Conservation (phyloP, 441 rosid genomes). For the Mallotus repandus region DNA sequence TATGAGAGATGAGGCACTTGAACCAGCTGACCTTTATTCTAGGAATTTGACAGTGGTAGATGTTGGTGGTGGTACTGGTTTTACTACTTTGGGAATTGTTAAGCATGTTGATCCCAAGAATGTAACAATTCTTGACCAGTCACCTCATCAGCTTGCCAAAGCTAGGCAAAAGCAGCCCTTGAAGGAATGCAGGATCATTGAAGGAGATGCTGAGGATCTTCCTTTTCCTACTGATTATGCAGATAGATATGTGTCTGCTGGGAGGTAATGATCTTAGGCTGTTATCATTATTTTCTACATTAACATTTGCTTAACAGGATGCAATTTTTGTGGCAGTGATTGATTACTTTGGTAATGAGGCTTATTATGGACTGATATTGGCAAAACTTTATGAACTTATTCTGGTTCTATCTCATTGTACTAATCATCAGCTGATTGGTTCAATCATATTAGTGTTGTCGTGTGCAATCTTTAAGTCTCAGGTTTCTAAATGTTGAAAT, state of each 20-base stretch:
- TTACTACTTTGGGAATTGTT: slow-evolving; percentile 55
- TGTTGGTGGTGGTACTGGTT: slow-evolving; percentile 59
- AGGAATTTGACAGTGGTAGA: slow-evolving; percentile 44
- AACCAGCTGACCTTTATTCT: slow-evolving; percentile 43
- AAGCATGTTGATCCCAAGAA: slow-evolving; percentile 57
- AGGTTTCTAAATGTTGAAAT: too few species aligned
- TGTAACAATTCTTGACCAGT: slow-evolving; percentile 51
- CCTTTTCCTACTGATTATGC: slow-evolving; percentile 48
- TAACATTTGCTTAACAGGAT: not conserved
- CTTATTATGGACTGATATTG: not conserved
- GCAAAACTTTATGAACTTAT: too few species aligned
- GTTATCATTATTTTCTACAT: not conserved
- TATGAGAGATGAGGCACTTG: slow-evolving; percentile 48
- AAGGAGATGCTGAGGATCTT: slow-evolving; percentile 59
- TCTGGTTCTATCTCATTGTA: too few species aligned
- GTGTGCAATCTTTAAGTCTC: too few species aligned
- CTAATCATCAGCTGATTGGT: not conserved
- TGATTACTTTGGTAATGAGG: not conserved
- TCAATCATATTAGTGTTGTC: too few species aligned
- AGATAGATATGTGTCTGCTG: slow-evolving; percentile 53
- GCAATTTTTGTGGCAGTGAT: not conserved
- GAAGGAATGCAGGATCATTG: slow-evolving; percentile 52
- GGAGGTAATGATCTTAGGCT: slow-evolving; percentile 34
- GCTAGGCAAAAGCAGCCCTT: slow-evolving; percentile 52
- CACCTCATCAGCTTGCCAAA: slow-evolving; percentile 55